Evolutionary conservation across 768 basidiomycete species (phyloP), one percentile per base, ranked within the genome.

Genomic region (Kwoniella dejecticola): DNA sequence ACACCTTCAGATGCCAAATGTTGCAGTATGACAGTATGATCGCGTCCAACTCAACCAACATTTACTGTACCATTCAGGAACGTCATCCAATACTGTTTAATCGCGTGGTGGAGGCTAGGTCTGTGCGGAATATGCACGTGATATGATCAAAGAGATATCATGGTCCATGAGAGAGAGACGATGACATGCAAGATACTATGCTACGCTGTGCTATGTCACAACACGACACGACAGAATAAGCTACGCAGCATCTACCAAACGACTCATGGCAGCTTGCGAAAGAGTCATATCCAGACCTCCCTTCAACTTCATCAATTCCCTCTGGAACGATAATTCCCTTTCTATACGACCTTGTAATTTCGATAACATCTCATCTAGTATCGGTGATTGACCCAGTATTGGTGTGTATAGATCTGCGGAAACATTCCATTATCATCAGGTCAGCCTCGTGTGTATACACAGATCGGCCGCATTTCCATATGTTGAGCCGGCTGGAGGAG

Each of bases 371-470:
- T 88, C 83, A 78, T 98, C 96, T 55, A 99, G 89, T 44, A 93
- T 81, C 0, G 93, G 91, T 23, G 93, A 93, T 78, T 95, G 91
- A 1, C 95, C 95, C n/a, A 98, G 81, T 33, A 95, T 88, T 0
- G 90, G 85, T 2, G 84, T 82, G 78, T 99, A 99, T 85, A 96
- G 88, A 52, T 97, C 95, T 98, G 24, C 5, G 72, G 15, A 3
- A 23, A 52, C 10, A 29, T 21, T 27, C 17, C 5, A 13, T 8
- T 5, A 21, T 10, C 4, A 52, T 31, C 11, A 49, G 30, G 7
- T 26, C 24, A 26, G 47, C 21, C 11, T 7, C 11, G 45, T 8
- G 7, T 26, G 45, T 11, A 46, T 26, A 46, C 8, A 26, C 45
- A 26, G 24, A 19, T 46, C 21, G 45, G 7, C 8, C 8, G 36